Conservation (phyloP, 2,329 filamentous ascomycete species). For the Fusarium beomiforme region DNA sequence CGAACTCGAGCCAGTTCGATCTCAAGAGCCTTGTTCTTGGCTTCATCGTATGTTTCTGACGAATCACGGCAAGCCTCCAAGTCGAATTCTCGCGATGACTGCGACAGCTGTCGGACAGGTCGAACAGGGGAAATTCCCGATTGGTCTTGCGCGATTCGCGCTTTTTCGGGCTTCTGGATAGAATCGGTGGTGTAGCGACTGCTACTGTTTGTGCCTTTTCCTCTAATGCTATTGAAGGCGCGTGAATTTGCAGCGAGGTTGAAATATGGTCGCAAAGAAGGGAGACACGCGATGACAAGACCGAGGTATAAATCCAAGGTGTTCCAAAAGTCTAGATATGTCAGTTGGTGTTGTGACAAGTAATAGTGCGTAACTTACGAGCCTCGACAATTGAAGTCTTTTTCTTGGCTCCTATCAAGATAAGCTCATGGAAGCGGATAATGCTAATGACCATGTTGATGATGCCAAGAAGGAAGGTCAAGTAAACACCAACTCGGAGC, state of each 20-base stretch:
- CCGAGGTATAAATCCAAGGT: conserved; percentile 16
- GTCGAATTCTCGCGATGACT: not conserved
- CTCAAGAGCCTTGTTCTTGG: not conserved
- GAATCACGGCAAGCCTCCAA: not conserved
- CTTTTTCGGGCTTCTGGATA: not conserved
- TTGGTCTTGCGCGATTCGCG: not conserved
- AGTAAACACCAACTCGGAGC: conserved; percentile 1
- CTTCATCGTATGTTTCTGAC: not conserved
- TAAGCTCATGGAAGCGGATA: conserved; percentile 11
- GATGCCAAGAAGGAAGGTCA: conserved; percentile 21
- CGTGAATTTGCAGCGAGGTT: conserved; percentile 24
- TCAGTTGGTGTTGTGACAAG: too few species aligned
- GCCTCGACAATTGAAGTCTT: not conserved
- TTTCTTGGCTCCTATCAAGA: not conserved
- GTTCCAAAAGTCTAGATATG: conserved; percentile 10
- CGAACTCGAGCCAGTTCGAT: not conserved
- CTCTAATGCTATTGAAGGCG: not conserved
- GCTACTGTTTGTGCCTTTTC: not conserved
- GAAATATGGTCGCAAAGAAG: conserved; percentile 22
- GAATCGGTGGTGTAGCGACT: not conserved
- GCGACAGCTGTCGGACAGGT: not conserved
- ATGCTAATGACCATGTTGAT: conserved; percentile 17
- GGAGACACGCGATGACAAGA: conserved; percentile 19
- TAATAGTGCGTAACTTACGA: not conserved
- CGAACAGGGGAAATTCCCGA: not conserved